These are phyloP conservation scores for Fusarium sp. DNA, from an alignment of 2,329 filamentous ascomycete genomes.

Conservation along the genomic window DNA sequence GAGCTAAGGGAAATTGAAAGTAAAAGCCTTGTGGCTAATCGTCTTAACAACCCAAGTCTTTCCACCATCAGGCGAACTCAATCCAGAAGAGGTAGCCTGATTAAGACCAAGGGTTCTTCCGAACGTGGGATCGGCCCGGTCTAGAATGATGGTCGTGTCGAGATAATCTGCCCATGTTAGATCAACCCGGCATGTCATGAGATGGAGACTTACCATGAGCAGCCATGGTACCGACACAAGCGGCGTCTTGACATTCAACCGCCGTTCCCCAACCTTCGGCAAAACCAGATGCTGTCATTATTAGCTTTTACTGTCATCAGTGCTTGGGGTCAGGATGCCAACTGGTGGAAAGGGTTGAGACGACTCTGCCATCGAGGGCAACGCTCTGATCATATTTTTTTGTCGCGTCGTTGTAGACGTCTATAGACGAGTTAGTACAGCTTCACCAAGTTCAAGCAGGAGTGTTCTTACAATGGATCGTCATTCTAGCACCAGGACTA, in stretches of 20 bases:
- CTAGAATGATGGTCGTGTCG: slow-evolving; percentile 20
- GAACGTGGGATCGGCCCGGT: slow-evolving; percentile 17
- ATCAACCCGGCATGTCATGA: fast-evolving
- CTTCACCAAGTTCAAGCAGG: fast-evolving
- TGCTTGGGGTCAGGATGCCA: neutral
- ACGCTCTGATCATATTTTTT: slow-evolving; percentile 30
- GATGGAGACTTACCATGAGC: slow-evolving; percentile 13
- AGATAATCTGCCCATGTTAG: slow-evolving; percentile 24
- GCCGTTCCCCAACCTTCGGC: slow-evolving; percentile 34
- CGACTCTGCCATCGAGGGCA: slow-evolving; percentile 3
- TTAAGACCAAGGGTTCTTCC: slow-evolving; percentile 17
- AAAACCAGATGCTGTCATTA: slow-evolving; percentile 14
- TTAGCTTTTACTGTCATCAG: neutral
- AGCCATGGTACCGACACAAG: slow-evolving; percentile 18
- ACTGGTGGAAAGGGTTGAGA: slow-evolving; percentile 27
- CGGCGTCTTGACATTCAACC: slow-evolving; percentile 34
- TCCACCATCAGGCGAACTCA: slow-evolving; percentile 26
- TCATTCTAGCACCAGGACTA: slow-evolving; percentile 14
- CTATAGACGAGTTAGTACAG: neutral
- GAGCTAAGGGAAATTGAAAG: slow-evolving; percentile 8
- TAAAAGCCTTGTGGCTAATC: slow-evolving; percentile 30
- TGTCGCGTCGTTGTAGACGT: slow-evolving; percentile 32
- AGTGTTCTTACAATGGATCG: slow-evolving; percentile 19
- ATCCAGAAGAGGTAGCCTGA: slow-evolving; percentile 22
- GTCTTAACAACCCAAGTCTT: slow-evolving; percentile 28